Conservation (phyloP, 73 alveolate genomes). For the Paramecium bursaria region DNA sequence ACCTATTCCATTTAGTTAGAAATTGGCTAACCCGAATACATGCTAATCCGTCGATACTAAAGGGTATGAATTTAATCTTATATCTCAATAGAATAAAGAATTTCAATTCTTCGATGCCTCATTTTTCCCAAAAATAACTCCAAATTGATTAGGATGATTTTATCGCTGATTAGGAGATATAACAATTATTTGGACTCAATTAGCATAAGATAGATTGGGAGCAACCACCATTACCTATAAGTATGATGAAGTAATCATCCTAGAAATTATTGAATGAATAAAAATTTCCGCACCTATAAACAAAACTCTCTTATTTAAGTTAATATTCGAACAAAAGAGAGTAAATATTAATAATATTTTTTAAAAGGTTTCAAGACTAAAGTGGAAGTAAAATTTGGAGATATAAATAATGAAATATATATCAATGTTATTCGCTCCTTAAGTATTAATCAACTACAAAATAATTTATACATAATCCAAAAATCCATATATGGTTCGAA, state of each 20-base stretch:
- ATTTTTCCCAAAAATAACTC: neutral
- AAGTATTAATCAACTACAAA: neutral
- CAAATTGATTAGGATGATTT: constrained; percentile 15
- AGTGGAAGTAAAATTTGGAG: too few relatives aligned
- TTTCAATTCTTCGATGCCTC: constrained; percentile 8
- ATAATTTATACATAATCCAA: neutral
- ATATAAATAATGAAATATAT: too few relatives aligned
- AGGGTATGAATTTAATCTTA: neutral
- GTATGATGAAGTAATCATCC: neutral
- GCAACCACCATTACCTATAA: neutral
- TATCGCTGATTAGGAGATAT: constrained; percentile 39
- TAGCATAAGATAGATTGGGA: constrained; percentile 6
- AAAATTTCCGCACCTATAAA: constrained; percentile 13
- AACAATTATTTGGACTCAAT: constrained; percentile 32
- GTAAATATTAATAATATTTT: too few relatives aligned
- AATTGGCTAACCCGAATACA: constrained; percentile 8
- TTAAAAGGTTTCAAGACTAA: too few relatives aligned
- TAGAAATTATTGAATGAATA: neutral
- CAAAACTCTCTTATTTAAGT: constrained; percentile 17
- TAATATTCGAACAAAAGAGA: constrained; percentile 37
- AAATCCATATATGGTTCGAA: neutral
- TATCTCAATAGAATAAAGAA: constrained; percentile 3
- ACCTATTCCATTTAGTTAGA: constrained; percentile 39
- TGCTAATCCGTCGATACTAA: neutral
- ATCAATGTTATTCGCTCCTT: too few relatives aligned